A percentile compares a stretch with the other conserved stretches of the same genome.
Conservation (phyloP, 1,284 basidiomycete genomes). For the Heterobasidion occidentale region DNA sequence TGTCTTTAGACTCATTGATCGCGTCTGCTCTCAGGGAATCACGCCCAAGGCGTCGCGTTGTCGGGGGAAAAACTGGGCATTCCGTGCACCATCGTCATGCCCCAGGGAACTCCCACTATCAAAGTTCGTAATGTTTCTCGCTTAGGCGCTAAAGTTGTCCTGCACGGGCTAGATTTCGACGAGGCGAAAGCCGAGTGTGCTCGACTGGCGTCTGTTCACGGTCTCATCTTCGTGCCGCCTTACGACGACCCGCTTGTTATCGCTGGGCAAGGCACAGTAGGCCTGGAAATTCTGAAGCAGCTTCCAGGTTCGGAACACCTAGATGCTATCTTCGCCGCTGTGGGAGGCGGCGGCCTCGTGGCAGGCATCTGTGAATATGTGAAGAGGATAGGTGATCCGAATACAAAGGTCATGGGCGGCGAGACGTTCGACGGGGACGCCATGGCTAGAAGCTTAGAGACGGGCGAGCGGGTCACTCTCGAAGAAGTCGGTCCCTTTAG, state of each 20-base stretch:
- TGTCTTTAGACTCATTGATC: neutral
- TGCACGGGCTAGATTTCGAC: conserved; percentile 93
- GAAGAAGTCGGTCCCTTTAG: conserved; percentile 93
- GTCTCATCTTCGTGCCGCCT: conserved; percentile 89
- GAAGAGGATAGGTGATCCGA: conserved; percentile 86
- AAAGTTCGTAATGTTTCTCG: conserved; percentile 93
- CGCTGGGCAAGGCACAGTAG: conserved; percentile 95
- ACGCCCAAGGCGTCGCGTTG: conserved; percentile 97
- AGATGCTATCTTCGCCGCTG: conserved; percentile 83
- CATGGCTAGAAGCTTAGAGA: conserved; percentile 74
- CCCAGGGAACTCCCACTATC: conserved; percentile 90
- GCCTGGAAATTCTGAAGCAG: conserved; percentile 91
- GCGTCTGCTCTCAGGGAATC: conserved; percentile 67
- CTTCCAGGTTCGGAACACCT: conserved; percentile 66
- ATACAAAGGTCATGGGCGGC: conserved; percentile 82
- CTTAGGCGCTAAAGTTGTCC: conserved; percentile 89
- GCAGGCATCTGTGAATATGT: conserved; percentile 90
- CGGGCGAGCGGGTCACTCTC: conserved; percentile 77
- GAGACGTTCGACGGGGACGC: conserved; percentile 96
- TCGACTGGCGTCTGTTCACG: conserved; percentile 70
- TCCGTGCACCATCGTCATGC: conserved; percentile 98
- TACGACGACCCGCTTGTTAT: conserved; percentile 98
- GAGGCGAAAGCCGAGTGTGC: conserved; percentile 94
- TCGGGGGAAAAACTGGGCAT: conserved; percentile 83
- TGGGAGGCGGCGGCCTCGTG: conserved; percentile 92